phyloP scores from a whole-genome alignment of 306 rosid species.

The Sophora flavescens region DNA sequence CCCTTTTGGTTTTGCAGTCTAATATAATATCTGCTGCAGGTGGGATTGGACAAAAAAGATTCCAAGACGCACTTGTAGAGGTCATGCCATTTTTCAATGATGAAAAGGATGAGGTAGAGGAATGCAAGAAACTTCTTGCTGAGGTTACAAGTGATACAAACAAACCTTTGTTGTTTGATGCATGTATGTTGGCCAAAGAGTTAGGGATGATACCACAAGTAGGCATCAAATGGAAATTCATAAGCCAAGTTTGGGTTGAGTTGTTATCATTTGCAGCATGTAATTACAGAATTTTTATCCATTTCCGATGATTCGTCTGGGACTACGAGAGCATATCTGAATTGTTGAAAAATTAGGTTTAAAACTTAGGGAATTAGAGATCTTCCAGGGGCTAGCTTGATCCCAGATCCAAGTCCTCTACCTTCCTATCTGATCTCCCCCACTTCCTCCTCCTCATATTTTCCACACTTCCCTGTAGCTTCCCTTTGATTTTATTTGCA shows the following conservation, averaged over 20 bases:
- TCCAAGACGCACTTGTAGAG: slow-evolving; percentile 23
- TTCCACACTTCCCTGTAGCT: no score
- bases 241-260: slow-evolving; percentile 37
- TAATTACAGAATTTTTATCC: slow-evolving; percentile 26
- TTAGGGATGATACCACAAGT: background rate
- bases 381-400: no score
- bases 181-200: background rate
- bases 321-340: no score
- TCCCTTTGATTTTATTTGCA: no score
- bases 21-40: background rate
- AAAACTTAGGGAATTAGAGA: no score
- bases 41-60: background rate
- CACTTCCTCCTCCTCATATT: no score
- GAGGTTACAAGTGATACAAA: background rate
- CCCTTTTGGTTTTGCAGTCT: slow-evolving; percentile 25
- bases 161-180: slow-evolving; percentile 2
- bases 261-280: slow-evolving; percentile 41
- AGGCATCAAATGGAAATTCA: slow-evolving; percentile 17
- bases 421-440: no score
- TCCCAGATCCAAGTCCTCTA: no score
- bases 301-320: slow-evolving; percentile 33
- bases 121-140: background rate
- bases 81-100: no score
- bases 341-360: no score
- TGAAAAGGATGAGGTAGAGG: background rate